A percentile compares a stretch with the other conserved stretches of the same genome.
phyloP scores from a whole-genome alignment of 2,329 filamentous ascomycete species.

The Arthroderma uncinatum region DNA sequence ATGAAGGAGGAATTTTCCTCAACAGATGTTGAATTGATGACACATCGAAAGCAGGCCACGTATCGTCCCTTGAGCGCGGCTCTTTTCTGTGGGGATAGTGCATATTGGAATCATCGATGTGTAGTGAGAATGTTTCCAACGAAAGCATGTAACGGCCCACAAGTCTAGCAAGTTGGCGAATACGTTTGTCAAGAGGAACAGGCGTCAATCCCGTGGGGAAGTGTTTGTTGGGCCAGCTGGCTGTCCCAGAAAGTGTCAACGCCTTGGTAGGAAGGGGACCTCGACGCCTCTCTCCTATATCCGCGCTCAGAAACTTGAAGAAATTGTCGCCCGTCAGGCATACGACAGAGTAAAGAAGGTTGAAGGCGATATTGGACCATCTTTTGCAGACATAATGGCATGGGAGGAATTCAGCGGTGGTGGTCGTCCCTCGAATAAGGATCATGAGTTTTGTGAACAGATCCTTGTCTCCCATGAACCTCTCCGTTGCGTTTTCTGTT shows the following conservation, averaged over 20 bases:
- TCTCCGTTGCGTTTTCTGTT: not conserved
- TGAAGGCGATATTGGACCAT: slow-evolving; percentile 2
- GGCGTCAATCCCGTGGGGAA: not conserved
- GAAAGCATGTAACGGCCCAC: not conserved
- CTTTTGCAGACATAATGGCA: slow-evolving; percentile 7
- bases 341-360: not conserved
- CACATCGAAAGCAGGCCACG: slow-evolving; percentile 4
- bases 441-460: not conserved
- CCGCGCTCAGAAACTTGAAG: not conserved
- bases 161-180: slow-evolving; percentile 1
- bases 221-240: not conserved
- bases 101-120: slow-evolving; percentile 1
- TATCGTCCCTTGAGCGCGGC: not conserved
- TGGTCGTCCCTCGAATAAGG: slow-evolving; percentile 4
- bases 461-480: not conserved
- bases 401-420: slow-evolving; percentile 2
- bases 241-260: not conserved
- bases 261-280: not conserved
- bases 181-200: not conserved
- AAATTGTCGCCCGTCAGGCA: not conserved
- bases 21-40: slow-evolving; percentile 3
- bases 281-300: not conserved
- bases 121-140: slow-evolving; percentile 6
- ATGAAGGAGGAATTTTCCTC: slow-evolving; percentile 7
- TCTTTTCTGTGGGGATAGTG: not conserved